phyloP scores from a whole-genome alignment of 2,329 filamentous ascomycete species.

The Nigrospora oryzae region DNA sequence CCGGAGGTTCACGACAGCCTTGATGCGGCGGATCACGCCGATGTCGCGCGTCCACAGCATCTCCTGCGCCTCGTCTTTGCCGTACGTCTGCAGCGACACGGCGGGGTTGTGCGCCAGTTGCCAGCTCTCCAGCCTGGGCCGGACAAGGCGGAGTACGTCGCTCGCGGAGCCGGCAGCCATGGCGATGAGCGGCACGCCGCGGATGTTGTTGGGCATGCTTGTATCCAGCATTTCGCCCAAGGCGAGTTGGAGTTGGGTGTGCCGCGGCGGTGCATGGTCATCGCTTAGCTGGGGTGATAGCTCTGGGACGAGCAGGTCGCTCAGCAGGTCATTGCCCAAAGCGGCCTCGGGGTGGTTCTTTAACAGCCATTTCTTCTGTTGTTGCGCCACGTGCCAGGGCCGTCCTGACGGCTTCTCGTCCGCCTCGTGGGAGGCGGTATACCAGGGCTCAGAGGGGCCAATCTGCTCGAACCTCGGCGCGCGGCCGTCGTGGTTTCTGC shows the following conservation, averaged over 20 bases:
- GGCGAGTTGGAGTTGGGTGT: conserved; percentile 46
- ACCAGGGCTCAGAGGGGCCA: conserved; percentile 14
- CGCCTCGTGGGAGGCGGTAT: conserved; percentile 6
- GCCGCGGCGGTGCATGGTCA: conserved; percentile 5
- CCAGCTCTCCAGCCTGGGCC: conserved; percentile 40
- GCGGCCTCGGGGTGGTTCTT: conserved; percentile 42
- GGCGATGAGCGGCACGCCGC: conserved; percentile 29
- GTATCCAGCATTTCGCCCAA: conserved; percentile 44
- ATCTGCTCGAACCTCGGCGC: conserved; percentile 17
- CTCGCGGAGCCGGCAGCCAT: conserved; percentile 48
- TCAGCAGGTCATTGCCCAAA: conserved; percentile 15
- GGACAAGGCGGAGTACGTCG: conserved; percentile 47
- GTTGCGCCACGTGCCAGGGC: conserved; percentile 13
- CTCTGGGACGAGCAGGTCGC: conserved; percentile 13
- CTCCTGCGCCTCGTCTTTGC: conserved; percentile 32
- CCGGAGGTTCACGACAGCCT: conserved; percentile 32
- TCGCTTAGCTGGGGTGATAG: conserved; percentile 4
- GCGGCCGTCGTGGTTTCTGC: conserved; percentile 7
- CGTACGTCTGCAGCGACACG: conserved; percentile 37
- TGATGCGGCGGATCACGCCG: conserved; percentile 40
- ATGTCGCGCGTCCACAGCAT: conserved; percentile 45
- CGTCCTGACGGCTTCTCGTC: conserved; percentile 2
- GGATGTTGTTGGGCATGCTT: conserved; percentile 15
- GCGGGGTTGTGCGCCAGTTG: conserved; percentile 42
- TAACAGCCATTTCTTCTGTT: conserved; percentile 36